A percentile compares a stretch with the other conserved stretches of the same genome.
Evolutionary conservation across 73 alveolate genomes (phyloP).

Genomic region (Symbiodinium pilosum): DNA sequence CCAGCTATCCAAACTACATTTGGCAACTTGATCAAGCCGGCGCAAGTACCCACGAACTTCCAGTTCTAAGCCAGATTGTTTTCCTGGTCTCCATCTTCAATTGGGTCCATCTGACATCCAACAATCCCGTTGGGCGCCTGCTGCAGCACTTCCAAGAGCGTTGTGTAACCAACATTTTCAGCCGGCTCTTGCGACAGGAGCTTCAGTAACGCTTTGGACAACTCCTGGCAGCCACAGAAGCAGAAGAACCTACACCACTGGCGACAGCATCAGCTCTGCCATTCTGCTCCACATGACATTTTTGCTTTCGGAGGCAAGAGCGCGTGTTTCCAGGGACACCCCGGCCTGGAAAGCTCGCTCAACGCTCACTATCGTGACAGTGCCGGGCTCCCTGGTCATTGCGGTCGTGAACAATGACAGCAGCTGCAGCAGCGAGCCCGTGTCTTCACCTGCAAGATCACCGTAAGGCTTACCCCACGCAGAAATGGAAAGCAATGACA

Average conservation of each 20-base stretch:
- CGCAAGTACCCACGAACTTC: no score
- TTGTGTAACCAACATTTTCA: neutral
- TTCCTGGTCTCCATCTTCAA: no score
- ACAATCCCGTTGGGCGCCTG: neutral
- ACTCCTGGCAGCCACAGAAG: neutral
- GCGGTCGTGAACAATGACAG: neutral
- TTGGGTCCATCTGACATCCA: no score
- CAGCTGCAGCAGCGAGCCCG: constrained; percentile 12
- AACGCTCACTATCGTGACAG: neutral
- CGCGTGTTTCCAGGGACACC: no score
- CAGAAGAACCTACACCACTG: no score
- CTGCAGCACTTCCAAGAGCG: neutral
- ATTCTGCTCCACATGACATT: no score
- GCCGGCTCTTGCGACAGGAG: constrained; percentile 15
- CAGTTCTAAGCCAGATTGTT: no score
- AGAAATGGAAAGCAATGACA: neutral
- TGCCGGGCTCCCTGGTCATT: neutral
- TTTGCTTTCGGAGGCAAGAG: no score
- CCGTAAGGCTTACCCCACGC: neutral
- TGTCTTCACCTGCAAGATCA: constrained; percentile 7
- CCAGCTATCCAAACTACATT: no score
- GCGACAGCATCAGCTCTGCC: no score
- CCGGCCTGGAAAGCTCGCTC: neutral
- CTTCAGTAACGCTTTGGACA: neutral
- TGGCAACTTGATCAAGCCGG: no score